phyloP scores from a whole-genome alignment of 176 grass and related monocot genomes.

The Ampelocalamus luodianensis region DNA sequence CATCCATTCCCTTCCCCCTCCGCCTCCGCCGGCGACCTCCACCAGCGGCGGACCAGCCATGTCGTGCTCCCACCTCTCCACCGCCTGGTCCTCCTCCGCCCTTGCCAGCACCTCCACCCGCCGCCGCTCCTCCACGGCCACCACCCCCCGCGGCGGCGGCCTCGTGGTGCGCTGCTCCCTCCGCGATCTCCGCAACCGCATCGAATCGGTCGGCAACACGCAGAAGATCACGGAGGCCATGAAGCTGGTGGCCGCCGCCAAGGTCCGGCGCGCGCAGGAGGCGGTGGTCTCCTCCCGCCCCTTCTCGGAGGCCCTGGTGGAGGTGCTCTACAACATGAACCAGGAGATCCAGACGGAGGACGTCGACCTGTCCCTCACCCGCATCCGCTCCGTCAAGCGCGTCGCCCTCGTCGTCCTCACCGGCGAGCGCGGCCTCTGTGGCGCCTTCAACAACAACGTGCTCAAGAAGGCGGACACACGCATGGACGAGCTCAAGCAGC shows the following conservation, averaged over 20 bases:
- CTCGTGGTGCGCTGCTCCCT: constrained; percentile 63
- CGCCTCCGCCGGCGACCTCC: constrained; percentile 7
- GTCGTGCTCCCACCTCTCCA: constrained; percentile 52
- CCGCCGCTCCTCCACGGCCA: constrained; percentile 14
- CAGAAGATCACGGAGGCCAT: constrained; percentile 98
- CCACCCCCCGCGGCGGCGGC: constrained; percentile 13
- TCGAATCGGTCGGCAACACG: constrained; percentile 81
- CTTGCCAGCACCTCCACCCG: constrained; percentile 53
- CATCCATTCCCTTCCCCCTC: constrained; percentile 12
- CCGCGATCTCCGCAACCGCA: constrained; percentile 71
- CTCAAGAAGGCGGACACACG: constrained; percentile 82
- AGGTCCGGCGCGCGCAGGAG: constrained; percentile 87
- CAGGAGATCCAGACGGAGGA: constrained; percentile 90
- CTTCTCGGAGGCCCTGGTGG: constrained; percentile 85
- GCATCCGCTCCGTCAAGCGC: constrained; percentile 67
- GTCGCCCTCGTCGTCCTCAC: constrained; percentile 82
- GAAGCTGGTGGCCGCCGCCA: constrained; percentile 90
- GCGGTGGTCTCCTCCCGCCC: constrained; percentile 78
- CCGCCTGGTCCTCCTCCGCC: constrained; percentile 66
- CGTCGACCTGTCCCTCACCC: constrained; percentile 73
- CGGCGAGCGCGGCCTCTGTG: constrained; percentile 84
- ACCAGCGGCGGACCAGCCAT: constrained; percentile 42
- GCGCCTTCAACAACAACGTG: constrained; percentile 89
- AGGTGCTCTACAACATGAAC: constrained; percentile 92
- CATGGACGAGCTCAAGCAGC: constrained; percentile 59